Conservation (phyloP, 345 rosid genomes). For the Clausena lansium region DNA sequence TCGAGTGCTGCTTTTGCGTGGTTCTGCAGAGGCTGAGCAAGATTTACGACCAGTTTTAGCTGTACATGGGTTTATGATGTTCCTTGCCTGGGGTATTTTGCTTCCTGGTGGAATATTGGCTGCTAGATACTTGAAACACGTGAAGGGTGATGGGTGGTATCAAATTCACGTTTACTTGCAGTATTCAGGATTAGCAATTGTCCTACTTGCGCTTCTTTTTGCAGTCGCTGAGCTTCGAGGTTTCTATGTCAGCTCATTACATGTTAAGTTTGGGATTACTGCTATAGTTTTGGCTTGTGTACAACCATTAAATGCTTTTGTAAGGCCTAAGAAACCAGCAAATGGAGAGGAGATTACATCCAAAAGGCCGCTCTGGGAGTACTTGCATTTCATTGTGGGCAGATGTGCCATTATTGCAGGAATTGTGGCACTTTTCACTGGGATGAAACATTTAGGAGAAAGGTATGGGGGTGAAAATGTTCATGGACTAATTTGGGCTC, state of each 20-base stretch:
- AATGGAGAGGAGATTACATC: slow-evolving; percentile 53
- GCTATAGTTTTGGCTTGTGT: slow-evolving; percentile 71
- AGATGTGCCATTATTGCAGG: slow-evolving; percentile 62
- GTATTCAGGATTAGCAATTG: slow-evolving; percentile 82
- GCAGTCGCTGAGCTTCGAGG: slow-evolving; percentile 93
- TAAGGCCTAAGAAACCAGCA: slow-evolving; percentile 70
- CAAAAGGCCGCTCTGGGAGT: slow-evolving; percentile 79
- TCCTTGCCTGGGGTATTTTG: slow-evolving; percentile 97
- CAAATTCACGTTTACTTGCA: slow-evolving; percentile 88
- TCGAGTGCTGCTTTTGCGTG: slow-evolving; percentile 66
- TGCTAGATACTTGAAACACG: slow-evolving; percentile 85
- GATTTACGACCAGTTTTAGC: slow-evolving; percentile 87
- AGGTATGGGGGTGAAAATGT: slow-evolving; percentile 74
- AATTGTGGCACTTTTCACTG: slow-evolving; percentile 64
- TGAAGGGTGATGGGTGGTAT: slow-evolving; percentile 95
- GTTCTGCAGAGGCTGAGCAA: slow-evolving; percentile 93
- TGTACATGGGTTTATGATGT: slow-evolving; percentile 99
- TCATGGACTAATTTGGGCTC: slow-evolving; percentile 68
- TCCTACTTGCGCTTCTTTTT: slow-evolving; percentile 80
- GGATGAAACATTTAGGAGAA: slow-evolving; percentile 74
- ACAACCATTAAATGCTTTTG: slow-evolving; percentile 80
- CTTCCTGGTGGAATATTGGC: slow-evolving; percentile 90
- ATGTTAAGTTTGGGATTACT: slow-evolving; percentile 77
- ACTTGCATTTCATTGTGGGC: slow-evolving; percentile 65
- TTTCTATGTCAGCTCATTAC: slow-evolving; percentile 59